Evolutionary conservation across 164 flowering plant genomes (phyloP), one percentile per base, ranked within the genome.

Genomic region (Vitis riparia): DNA sequence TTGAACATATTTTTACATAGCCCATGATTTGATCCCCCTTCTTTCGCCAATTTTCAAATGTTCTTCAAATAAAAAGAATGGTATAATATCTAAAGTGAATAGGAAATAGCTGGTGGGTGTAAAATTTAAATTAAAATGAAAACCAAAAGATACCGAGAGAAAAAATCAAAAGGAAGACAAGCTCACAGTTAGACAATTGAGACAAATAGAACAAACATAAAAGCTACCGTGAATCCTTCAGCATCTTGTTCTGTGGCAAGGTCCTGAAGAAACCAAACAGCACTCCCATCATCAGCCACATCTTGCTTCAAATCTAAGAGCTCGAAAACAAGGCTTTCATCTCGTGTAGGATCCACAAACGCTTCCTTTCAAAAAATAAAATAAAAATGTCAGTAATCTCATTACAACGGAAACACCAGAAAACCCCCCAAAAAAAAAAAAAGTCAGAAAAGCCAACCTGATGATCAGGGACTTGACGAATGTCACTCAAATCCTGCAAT

Each of bases 381-480:
- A 2, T 51, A 11, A 13, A 9, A 51, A 51, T 32, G 0, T 13
- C 23, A 67, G 51, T 5, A 19, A 55, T 11, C 15, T 16, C 49
- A 59, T 47, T 7, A 2, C 32, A 9, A 30, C n/a, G 37, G 49
- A 68, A 13, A 59, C 44, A 27, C 52, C 2, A 59, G 2, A 29
- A 63, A 14, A 70, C 47, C 5, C 3, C 14, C 17, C 17, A n/a
- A 1, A 51, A 13, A 67, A 32, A 4, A 30, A n/a, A 65, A 47
- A 1, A 47, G 11, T 9, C 10, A 30, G 4, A 29, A 58, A 17
- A 53, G 12, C 79, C 13, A 76, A 89, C 98, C 97, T 94, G 98
- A 67, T 92, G 86, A 85, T 94, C 91, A 37, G 98, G 98, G 37
- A 94, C 98, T 76, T 92, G 75, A 5, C 97, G 90, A 62, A 92